Percentiles rank a stretch among this genome's conserved stretches.
phyloP scores from a whole-genome alignment of 495 filamentous ascomycete species.

The Neurospora sp. region DNA sequence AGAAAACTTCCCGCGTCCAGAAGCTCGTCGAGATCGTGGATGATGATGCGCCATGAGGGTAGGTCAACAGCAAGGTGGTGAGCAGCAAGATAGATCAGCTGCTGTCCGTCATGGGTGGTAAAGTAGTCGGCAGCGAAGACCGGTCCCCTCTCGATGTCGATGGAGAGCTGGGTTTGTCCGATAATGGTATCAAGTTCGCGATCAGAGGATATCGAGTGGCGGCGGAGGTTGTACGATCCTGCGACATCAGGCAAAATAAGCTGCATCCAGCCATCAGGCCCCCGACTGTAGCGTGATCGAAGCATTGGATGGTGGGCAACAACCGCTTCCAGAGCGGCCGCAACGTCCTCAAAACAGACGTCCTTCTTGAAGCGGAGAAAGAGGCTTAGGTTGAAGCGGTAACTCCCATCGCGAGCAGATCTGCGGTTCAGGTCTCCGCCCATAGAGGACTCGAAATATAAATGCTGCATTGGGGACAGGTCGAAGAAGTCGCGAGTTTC shows the following conservation, averaged over 20 bases:
- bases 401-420: constrained; percentile 40
- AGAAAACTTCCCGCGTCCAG: constrained; percentile 37
- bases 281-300: constrained; percentile 48
- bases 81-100: constrained; percentile 51
- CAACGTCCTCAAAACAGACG: constrained; percentile 37
- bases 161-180: constrained; percentile 25
- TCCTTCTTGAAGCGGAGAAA: constrained; percentile 45
- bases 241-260: constrained; percentile 25
- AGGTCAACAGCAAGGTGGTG: constrained; percentile 64
- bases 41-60: constrained; percentile 59
- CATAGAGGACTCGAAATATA: constrained; percentile 52
- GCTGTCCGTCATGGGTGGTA: constrained; percentile 33
- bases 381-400: constrained; percentile 68
- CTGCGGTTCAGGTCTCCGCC: constrained; percentile 23
- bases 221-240: constrained; percentile 29
- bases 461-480: constrained; percentile 60
- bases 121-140: constrained; percentile 43
- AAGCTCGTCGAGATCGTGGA: constrained; percentile 56
- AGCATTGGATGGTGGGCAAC: constrained; percentile 63
- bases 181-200: constrained; percentile 31
- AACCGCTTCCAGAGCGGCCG: constrained; percentile 45
- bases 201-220: constrained; percentile 25
- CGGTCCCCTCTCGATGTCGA: constrained; percentile 34
- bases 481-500: constrained; percentile 43
- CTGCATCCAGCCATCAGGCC: constrained; percentile 31